Conservation (phyloP, 768 basidiomycete genomes). For the Russula brevipes region DNA sequence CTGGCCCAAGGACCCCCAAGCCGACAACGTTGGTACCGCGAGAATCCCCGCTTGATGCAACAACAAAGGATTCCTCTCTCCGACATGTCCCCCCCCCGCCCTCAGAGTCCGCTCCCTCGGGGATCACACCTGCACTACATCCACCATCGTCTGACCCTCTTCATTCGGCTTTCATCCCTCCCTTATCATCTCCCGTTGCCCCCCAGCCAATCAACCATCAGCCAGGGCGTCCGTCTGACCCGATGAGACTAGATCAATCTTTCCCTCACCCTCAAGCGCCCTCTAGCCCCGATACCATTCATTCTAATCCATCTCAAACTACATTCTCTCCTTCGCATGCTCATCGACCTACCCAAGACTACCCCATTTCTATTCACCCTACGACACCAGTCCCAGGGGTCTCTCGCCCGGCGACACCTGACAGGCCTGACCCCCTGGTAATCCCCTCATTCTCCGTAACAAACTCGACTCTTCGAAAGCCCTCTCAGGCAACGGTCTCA, state of each 20-base stretch:
- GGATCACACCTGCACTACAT: not conserved
- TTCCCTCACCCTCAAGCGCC: not conserved
- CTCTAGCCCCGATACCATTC: not conserved
- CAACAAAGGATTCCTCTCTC: not conserved
- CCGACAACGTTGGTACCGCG: not conserved
- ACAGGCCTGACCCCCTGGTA: not conserved
- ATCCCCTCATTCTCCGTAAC: not conserved
- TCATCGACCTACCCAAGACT: not conserved
- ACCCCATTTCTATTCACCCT: not conserved
- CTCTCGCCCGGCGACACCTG: constrained; percentile 15
- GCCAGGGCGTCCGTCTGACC: not conserved
- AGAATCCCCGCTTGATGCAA: not conserved
- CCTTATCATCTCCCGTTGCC: not conserved
- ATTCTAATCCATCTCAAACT: not conserved
- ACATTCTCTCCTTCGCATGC: not conserved
- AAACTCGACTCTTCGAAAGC: not conserved
- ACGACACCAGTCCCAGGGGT: not conserved
- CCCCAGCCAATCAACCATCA: not conserved
- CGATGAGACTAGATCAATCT: not conserved
- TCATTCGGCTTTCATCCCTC: not conserved
- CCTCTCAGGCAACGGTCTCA: constrained; percentile 7
- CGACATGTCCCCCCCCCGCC: not conserved
- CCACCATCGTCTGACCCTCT: not conserved
- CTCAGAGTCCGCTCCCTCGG: not conserved
- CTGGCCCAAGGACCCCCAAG: constrained; percentile 18